Base-by-base conservation (phyloP, 371 early-diverging fungal species). In the Mortierella sp. region DNA sequence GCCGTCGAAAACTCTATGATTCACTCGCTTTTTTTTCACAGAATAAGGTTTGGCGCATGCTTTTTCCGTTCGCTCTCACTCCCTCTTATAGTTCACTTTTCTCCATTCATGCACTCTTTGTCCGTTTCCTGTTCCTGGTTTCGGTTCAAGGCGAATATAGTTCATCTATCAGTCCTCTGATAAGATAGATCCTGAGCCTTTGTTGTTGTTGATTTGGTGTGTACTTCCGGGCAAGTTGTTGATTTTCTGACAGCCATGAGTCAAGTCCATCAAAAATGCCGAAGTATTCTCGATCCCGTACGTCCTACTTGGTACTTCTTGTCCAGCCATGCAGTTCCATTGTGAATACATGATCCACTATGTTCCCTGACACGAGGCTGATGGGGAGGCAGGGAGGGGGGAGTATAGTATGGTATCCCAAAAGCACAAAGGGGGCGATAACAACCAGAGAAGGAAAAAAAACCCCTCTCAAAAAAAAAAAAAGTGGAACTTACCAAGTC, bases 401-500 rank as follows among this genome's bases (percentile, higher is more conserved):
- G n/a, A n/a, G 55, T 35, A 35, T 35, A 3, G 2, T 35, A 35
- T 35, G 1, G 2, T 35, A 35, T 35, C 35, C 35, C 35, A 35
- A 35, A 1, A 35, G 35, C 35, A 55, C 46, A 12, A 44, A 44
- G 48, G 56, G 27, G 55, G n/a, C 55, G 49, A 49, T 49, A 49
- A 49, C 21, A 4, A 46, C 49, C 49, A 21, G 49, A 49, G 3
- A 21, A 6, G 51, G 12, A 32, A 60, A 60, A 60, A 60, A 32
- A 14, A 14, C 35, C 32, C 32, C 32, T 35, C 35, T 35, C 35
- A 32, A 27, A 8, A 21, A 48, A 16, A 29, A 38, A 38, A 65
- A 32, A 32, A 74, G 8, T 38, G n/a, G 41, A 27, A 63, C 87
- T 81, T 88, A 90, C 91, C 77, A 94, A 77, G 55, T 93, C 91